These are phyloP conservation scores for Ceratocystis albifundus DNA, from an alignment of 2,329 filamentous ascomycete species.

Conservation along the genomic window DNA sequence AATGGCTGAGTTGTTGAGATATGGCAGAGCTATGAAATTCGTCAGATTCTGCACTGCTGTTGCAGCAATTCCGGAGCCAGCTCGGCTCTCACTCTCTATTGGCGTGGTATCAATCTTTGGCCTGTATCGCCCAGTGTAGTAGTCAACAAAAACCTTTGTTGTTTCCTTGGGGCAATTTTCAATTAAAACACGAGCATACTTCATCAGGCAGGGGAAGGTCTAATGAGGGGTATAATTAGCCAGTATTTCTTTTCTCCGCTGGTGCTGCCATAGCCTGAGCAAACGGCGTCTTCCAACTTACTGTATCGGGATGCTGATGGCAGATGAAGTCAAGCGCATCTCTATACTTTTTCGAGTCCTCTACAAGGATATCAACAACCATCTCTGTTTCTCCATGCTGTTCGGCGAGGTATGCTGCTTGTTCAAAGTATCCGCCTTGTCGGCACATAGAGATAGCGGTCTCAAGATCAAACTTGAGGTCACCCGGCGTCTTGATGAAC, in stretches of 20 bases:
- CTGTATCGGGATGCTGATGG: constrained; percentile 65
- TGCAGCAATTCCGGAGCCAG: constrained; percentile 43
- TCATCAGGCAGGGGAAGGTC: constrained; percentile 84
- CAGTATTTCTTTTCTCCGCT: rapidly evolving
- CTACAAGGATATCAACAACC: constrained; percentile 89
- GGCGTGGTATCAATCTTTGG: constrained; percentile 44
- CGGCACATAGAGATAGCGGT: constrained; percentile 96
- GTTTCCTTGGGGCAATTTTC: constrained; percentile 74
- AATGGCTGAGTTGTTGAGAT: constrained; percentile 57
- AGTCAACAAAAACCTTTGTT: constrained; percentile 82
- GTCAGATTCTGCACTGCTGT: constrained; percentile 78
- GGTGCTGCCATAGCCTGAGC: neutral
- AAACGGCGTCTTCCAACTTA: constrained; percentile 34
- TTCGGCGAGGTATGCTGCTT: constrained; percentile 87
- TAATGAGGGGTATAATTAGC: constrained; percentile 29
- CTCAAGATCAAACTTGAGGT: constrained; percentile 91
- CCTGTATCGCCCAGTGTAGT: constrained; percentile 77
- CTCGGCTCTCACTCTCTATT: constrained; percentile 19
- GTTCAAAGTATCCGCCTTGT: constrained; percentile 92
- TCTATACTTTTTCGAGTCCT: constrained; percentile 81
- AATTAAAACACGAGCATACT: constrained; percentile 82
- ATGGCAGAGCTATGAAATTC: constrained; percentile 70
- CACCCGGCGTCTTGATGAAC: constrained; percentile 90
- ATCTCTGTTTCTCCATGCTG: constrained; percentile 89
- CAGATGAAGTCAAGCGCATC: constrained; percentile 89